phyloP scores from a whole-genome alignment of 2,329 filamentous ascomycete species.

The Samsoniella hepiali region DNA sequence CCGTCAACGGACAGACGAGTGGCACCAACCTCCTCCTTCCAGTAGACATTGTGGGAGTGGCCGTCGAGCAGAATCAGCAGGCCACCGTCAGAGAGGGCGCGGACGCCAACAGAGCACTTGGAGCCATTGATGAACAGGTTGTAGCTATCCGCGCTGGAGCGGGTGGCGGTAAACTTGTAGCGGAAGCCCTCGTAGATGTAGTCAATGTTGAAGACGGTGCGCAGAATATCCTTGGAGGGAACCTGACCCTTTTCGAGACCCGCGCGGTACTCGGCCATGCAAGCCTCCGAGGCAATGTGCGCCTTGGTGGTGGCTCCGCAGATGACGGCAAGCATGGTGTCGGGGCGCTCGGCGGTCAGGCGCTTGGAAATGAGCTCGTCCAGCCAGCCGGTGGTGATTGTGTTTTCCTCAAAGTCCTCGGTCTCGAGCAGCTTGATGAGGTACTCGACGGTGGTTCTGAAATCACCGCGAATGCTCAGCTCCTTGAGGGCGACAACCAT shows the following conservation, averaged over 20 bases:
- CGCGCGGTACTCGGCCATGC: constrained; percentile 79
- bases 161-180: constrained; percentile 97
- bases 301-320: constrained; percentile 94
- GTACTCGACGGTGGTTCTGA: constrained; percentile 97
- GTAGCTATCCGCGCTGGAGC: constrained; percentile 89
- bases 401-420: constrained; percentile 97
- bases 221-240: constrained; percentile 91
- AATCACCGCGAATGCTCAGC: constrained; percentile 98
- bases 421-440: constrained; percentile 98
- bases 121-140: constrained; percentile 99
- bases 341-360: constrained; percentile 90
- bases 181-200: constrained; percentile 97
- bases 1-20: constrained; percentile 94
- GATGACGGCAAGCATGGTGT: constrained; percentile 89
- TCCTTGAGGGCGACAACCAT: constrained; percentile 99
- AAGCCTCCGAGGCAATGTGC: constrained; percentile 87
- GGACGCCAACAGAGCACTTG: constrained; percentile 89
- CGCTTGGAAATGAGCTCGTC: constrained; percentile 98
- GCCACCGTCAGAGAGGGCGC: constrained; percentile 89
- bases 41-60: constrained; percentile 97
- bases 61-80: constrained; percentile 86
- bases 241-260: constrained; percentile 97
- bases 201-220: constrained; percentile 95
- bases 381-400: constrained; percentile 97
- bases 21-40: constrained; percentile 97